These are phyloP conservation scores for Fistulifera pelliculosa DNA, from an alignment of 108 stramenopile genomes.

Conservation along the genomic window DNA sequence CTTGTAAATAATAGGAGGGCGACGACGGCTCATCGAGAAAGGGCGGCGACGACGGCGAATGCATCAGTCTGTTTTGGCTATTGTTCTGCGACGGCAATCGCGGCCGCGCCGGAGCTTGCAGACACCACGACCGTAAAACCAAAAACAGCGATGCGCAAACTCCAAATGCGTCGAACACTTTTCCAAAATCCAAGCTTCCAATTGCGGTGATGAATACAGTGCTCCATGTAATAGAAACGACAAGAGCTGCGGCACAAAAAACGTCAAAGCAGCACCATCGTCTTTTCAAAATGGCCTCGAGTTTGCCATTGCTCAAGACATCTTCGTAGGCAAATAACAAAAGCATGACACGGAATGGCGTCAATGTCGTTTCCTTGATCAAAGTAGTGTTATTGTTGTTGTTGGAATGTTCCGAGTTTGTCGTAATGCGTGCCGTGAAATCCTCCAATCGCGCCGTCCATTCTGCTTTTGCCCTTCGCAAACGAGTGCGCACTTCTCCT, in stretches of 20 bases:
- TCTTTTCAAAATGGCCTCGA: constrained; percentile 59
- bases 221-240: constrained; percentile 85
- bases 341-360: constrained; percentile 68
- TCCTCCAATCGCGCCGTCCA: constrained; percentile 48
- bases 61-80: not conserved
- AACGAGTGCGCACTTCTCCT: constrained; percentile 25
- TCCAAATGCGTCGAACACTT: constrained; percentile 54
- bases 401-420: constrained; percentile 6
- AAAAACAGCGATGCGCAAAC: constrained; percentile 84
- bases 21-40: constrained; percentile 10
- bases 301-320: constrained; percentile 44
- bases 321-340: constrained; percentile 84
- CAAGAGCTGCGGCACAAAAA: constrained; percentile 77
- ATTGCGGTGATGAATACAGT: constrained; percentile 44
- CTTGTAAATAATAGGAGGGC: not conserved
- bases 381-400: not conserved
- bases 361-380: constrained; percentile 12
- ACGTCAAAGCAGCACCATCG: constrained; percentile 45
- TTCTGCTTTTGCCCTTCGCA: constrained; percentile 26
- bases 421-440: constrained; percentile 4
- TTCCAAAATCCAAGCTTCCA: constrained; percentile 79
- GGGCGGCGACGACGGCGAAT: not conserved
- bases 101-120: constrained; percentile 23
- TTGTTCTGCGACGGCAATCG: constrained; percentile 2
- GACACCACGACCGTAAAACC: constrained; percentile 83